Conservation (phyloP, 768 basidiomycete species). For the Suillus clintonianus region DNA sequence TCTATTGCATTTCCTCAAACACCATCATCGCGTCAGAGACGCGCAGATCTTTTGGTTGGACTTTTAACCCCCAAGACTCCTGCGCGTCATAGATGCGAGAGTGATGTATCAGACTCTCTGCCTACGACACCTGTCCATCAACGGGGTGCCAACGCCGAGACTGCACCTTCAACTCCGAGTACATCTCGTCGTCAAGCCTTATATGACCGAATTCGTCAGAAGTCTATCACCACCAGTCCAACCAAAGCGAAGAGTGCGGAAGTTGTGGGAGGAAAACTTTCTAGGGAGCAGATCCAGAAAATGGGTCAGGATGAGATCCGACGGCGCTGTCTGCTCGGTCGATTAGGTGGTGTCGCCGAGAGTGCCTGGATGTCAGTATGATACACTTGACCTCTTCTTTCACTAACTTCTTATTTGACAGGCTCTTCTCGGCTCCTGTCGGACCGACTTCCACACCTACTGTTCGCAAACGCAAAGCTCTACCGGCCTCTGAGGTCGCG, state of each 20-base stretch:
- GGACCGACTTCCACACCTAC: slow-evolving; percentile 54
- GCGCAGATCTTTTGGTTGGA: slow-evolving; percentile 33
- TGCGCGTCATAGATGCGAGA: slow-evolving; percentile 48
- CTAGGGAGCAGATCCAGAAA: slow-evolving; percentile 67
- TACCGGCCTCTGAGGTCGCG: slow-evolving; percentile 67
- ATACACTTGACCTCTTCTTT: not conserved
- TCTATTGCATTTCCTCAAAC: slow-evolving; percentile 63
- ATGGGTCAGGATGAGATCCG: slow-evolving; percentile 79
- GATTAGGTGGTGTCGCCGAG: slow-evolving; percentile 80
- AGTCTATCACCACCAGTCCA: slow-evolving; percentile 68
- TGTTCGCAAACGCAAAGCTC: slow-evolving; percentile 67
- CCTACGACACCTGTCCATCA: slow-evolving; percentile 72
- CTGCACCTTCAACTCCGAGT: slow-evolving; percentile 67
- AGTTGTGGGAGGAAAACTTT: slow-evolving; percentile 47
- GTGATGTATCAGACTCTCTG: slow-evolving; percentile 36
- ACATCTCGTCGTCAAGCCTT: slow-evolving; percentile 78
- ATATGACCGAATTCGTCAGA: slow-evolving; percentile 77
- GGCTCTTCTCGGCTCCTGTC: slow-evolving; percentile 72
- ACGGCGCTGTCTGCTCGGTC: slow-evolving; percentile 73
- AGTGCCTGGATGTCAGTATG: slow-evolving; percentile 81
- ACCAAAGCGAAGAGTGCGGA: slow-evolving; percentile 52
- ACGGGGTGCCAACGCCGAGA: slow-evolving; percentile 51
- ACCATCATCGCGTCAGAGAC: slow-evolving; percentile 52
- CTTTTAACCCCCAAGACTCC: slow-evolving; percentile 40
- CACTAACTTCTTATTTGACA: slow-evolving; percentile 23